Base-by-base conservation (phyloP, 805 yeast genomes). In the Saturnispora dispora region DNA sequence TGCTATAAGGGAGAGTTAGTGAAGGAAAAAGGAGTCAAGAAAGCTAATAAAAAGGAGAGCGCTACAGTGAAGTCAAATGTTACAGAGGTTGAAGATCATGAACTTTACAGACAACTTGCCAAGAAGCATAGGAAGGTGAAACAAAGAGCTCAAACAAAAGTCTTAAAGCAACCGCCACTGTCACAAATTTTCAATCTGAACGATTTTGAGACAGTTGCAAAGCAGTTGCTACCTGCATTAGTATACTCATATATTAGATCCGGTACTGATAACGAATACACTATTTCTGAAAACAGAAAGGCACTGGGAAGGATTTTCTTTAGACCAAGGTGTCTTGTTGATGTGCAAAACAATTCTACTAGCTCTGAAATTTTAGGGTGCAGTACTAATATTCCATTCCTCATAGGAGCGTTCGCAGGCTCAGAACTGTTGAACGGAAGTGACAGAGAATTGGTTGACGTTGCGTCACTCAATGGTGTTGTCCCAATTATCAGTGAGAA, bases 181-280 rank as follows among this genome's bases (percentile, higher is more conserved):
- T 68, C 76, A 5, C 80, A 77, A 54, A 78, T 89, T 51, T 79
- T 82, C 63, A 88, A 88, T 58, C 60, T 88, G 51, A 79, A 79
- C 55, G 97, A 90, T 66, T 91, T 90, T 63, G 97, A 90, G 68
- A 77, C 75, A 56, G 82, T 91, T 46, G 97, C 97, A 1, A 74
- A 86, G 39, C 76, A 79, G 54, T 77, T 87, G 35, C 72, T 90
- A 72, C 75, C 84, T 23, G 80, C 81, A 39, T 73, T 77, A n/a
- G 91, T 88, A 0, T 85, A 95, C 85, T 87, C 88, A 15, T 90
- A 89, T 65, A 85, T 86, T 63, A 81, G 90, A 1, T 81, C 93
- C 3, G 98, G 91, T 3, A 75, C 93, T 13, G 95, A 87, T 63
- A 96, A 90, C 63, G 98, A 90, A 68, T 78, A 53, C 25, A 27